Percentiles rank a stretch among this genome's conserved stretches.
phyloP scores from a whole-genome alignment of 1,139 yeast species.

The Barnettozyma hawaiiensis region DNA sequence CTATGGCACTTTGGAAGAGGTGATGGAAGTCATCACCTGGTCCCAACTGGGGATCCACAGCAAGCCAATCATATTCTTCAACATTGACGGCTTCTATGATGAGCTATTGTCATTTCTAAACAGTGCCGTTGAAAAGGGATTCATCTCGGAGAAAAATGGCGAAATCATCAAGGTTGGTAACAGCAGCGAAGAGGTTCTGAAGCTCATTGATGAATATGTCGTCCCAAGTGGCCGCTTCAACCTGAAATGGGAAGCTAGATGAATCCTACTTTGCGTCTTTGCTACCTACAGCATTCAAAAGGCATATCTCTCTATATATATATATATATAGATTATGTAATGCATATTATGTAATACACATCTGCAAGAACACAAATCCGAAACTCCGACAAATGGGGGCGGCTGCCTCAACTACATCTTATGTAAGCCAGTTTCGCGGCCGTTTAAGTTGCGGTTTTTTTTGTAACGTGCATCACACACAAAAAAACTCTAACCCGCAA shows the following conservation, averaged over 20 bases:
- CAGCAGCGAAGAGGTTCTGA: constrained; percentile 61
- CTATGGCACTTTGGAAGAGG: constrained; percentile 83
- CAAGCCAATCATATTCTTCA: constrained; percentile 73
- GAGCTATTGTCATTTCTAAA: constrained; percentile 55
- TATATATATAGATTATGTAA: not conserved
- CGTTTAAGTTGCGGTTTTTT: constrained; percentile 3
- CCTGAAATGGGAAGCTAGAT: constrained; percentile 52
- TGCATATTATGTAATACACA: not conserved
- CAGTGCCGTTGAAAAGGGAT: constrained; percentile 55
- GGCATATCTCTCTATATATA: too few species aligned
- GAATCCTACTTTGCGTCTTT: too few species aligned
- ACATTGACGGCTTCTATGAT: constrained; percentile 77
- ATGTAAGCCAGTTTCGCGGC: not conserved
- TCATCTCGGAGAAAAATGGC: constrained; percentile 63
- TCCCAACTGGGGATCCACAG: constrained; percentile 80
- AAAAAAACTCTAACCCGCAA: not conserved
- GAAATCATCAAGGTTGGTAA: constrained; percentile 64
- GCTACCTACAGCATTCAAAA: too few species aligned
- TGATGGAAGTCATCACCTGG: constrained; percentile 90
- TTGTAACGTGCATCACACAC: not conserved
- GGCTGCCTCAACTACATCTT: too few species aligned
- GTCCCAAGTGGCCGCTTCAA: constrained; percentile 75
- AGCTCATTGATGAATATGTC: constrained; percentile 51
- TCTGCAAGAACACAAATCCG: too few species aligned
- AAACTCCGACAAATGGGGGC: too few species aligned